These are phyloP conservation scores for Aureobasidium leucospermi DNA, from an alignment of 2,329 filamentous ascomycete species.

Conservation along the genomic window DNA sequence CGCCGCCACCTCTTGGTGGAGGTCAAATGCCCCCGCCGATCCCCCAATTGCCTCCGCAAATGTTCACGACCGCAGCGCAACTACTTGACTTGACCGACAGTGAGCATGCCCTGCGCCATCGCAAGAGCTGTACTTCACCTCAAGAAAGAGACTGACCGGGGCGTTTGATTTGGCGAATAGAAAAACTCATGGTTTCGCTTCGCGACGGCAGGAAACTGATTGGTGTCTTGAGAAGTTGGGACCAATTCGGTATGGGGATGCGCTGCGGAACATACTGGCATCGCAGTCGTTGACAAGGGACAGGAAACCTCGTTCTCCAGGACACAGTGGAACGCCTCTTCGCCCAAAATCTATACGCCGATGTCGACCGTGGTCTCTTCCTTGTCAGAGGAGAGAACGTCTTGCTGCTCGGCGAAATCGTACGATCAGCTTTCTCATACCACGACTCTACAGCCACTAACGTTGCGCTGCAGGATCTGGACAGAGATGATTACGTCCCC, in stretches of 20 bases:
- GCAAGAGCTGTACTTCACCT: background rate
- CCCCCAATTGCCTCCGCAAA: constrained; percentile 77
- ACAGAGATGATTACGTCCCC: constrained; percentile 85
- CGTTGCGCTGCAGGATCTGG: constrained; percentile 59
- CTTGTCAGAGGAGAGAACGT: constrained; percentile 95
- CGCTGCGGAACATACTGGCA: too few relatives aligned
- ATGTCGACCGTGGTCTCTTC: constrained; percentile 79
- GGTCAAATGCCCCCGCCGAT: constrained; percentile 30
- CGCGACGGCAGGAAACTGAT: constrained; percentile 92
- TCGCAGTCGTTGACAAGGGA: background rate
- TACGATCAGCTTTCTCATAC: constrained; percentile 25
- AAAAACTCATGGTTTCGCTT: constrained; percentile 88
- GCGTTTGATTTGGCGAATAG: constrained; percentile 41
- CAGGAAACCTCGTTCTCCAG: constrained; percentile 91
- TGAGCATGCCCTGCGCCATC: constrained; percentile 44
- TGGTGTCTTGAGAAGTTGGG: constrained; percentile 89
- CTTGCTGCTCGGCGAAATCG: constrained; percentile 86
- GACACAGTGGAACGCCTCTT: constrained; percentile 88
- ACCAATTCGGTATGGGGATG: constrained; percentile 76
- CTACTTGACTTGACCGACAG: constrained; percentile 94
- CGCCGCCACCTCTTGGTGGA: constrained; percentile 4
- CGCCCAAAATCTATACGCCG: constrained; percentile 66
- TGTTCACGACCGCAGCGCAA: constrained; percentile 97
- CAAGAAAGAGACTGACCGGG: constrained; percentile 21
- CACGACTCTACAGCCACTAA: background rate